Evolutionary conservation across 2,329 filamentous ascomycete species (phyloP), one percentile per base, ranked within the genome.

Genomic region (Fusarium poae): DNA sequence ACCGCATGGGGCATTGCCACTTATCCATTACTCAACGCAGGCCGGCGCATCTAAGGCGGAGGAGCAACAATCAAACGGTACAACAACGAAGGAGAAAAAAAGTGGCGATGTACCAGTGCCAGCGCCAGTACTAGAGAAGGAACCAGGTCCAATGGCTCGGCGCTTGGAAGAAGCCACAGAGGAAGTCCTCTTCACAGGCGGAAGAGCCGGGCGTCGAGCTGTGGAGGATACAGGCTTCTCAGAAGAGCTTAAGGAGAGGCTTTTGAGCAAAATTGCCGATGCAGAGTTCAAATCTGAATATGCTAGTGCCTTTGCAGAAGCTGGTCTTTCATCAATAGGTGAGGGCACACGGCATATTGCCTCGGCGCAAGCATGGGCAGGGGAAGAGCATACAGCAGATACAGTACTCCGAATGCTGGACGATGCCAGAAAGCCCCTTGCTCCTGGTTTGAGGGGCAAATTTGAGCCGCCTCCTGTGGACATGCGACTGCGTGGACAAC

Each of bases 331-430:
- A 1, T 76, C 85, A 6, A 89, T 91, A 15, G 90, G 91, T 18
- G 84, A 85, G 70, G 91, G 90, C 15, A 91, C 91, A 3, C 85
- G 88, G 62, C 87, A 91, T 50, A 86, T 89, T 35, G 93, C 93
- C 2, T 83, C 85, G 0, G 88, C 89, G 9, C 81, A 85, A 59
- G 85, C 91, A 2, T 99, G 96, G 96, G 89, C 86, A 0, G 96
- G 95, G 4, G 83, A 86, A 15, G 96, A 98, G 79, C 83, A 82
- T 7, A 81, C 91, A 2, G 87, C 90, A 71, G 94, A 97, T 77
- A 86, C 91, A 1, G 89, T 93, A 23, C 81, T 97, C 49, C 89
- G 96, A 32, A 98, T 98, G 92, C 79, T 96, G 13, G 87, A 92
- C 58, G 93, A 97, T 76, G 87, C 92, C 27, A 88, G 88, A 62